phyloP scores from a whole-genome alignment of 306 rosid species.

The Pyrus bretschneideri region DNA sequence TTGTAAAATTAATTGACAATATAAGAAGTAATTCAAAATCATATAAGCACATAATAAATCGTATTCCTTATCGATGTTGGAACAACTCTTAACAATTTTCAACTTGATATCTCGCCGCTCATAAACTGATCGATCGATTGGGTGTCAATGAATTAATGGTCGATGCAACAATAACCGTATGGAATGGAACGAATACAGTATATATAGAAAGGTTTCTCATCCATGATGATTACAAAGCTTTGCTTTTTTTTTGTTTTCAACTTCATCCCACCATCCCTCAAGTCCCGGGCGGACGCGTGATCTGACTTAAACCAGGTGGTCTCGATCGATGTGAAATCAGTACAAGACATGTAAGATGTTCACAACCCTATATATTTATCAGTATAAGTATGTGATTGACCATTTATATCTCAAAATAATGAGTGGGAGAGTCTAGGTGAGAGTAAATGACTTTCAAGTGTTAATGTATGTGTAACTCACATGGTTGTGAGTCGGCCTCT shows the following conservation, averaged over 20 bases:
- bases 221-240: neutral
- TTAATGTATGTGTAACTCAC: neutral
- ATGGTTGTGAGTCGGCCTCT: neutral
- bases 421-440: neutral
- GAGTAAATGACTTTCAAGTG: accelerated
- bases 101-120: neutral
- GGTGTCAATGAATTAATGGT: neutral
- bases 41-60: too few relatives aligned
- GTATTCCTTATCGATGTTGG: accelerated
- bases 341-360: neutral
- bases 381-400: neutral
- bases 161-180: neutral
- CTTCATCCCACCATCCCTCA: neutral
- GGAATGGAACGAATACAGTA: neutral
- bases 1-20: too few relatives aligned
- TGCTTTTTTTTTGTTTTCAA: neutral
- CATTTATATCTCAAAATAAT: neutral
- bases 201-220: neutral
- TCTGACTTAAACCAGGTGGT: neutral
- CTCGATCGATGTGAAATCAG: neutral
- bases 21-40: too few relatives aligned
- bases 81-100: neutral
- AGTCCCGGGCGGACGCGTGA: neutral
- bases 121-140: neutral
- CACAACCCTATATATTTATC: neutral